Evolutionary conservation across 2,329 filamentous ascomycete genomes (phyloP).

Genomic region (Exophiala phaeomuriformis): DNA sequence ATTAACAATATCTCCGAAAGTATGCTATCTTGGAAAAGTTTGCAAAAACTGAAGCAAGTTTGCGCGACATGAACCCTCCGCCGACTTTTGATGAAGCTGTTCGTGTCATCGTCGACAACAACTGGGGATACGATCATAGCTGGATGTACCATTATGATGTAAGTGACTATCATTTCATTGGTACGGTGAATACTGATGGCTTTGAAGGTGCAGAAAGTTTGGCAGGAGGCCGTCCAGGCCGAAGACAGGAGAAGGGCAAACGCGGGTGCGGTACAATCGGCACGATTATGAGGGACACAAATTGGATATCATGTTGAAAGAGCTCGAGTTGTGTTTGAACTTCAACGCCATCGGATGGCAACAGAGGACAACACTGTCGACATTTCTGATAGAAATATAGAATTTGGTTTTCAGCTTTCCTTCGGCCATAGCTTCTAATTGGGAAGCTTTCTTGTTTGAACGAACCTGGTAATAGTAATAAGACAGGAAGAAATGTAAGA

Average conservation of each 20-base stretch:
- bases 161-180: neutral
- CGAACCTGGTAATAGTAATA: too few relatives aligned
- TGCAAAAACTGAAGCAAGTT: neutral
- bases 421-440: too few relatives aligned
- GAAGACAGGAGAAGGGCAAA: neutral
- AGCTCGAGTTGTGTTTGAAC: too few relatives aligned
- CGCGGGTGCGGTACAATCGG: too few relatives aligned
- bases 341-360: too few relatives aligned
- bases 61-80: neutral
- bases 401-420: too few relatives aligned
- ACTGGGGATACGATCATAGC: neutral
- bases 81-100: neutral
- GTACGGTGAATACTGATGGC: neutral
- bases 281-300: too few relatives aligned
- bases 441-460: too few relatives aligned
- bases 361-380: too few relatives aligned
- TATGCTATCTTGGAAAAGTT: neutral
- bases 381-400: too few relatives aligned
- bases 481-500: too few relatives aligned
- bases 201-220: neutral
- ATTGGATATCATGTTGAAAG: too few relatives aligned
- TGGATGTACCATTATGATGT: neutral
- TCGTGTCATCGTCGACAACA: neutral
- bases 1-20: neutral
- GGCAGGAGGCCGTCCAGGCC: neutral